A percentile compares a stretch with the other conserved stretches of the same genome.
Conservation (phyloP, 192 early-diverging fungal genomes). For the Gonapodya prolifera region DNA sequence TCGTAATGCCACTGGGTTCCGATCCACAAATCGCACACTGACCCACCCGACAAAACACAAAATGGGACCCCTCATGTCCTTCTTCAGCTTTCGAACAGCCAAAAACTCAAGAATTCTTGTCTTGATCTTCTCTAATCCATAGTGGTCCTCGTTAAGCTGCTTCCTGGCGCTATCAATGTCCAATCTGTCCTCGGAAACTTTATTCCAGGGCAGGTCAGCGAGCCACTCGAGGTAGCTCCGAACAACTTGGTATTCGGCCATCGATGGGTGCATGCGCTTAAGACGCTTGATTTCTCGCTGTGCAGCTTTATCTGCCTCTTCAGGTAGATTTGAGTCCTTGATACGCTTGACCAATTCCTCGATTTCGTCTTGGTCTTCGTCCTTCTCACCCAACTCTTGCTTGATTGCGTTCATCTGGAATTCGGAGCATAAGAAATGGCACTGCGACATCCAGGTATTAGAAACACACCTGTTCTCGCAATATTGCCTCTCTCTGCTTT, state of each 20-base stretch:
- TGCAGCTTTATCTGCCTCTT: slow-evolving; percentile 42
- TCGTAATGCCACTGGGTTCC: background rate
- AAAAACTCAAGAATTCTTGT: slow-evolving; percentile 70
- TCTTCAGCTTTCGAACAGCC: slow-evolving; percentile 64
- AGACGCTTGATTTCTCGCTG: slow-evolving; percentile 53
- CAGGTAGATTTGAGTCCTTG: slow-evolving; percentile 40
- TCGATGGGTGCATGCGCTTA: slow-evolving; percentile 53
- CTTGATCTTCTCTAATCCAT: slow-evolving; percentile 69
- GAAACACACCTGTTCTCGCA: slow-evolving; percentile 56
- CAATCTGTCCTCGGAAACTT: slow-evolving; percentile 38
- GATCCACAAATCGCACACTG: slow-evolving; percentile 18
- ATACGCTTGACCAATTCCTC: slow-evolving; percentile 39
- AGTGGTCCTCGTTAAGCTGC: slow-evolving; percentile 69
- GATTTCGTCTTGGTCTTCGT: slow-evolving; percentile 59
- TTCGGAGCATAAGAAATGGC: background rate
- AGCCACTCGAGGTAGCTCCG: slow-evolving; percentile 68
- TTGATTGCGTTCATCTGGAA: slow-evolving; percentile 62
- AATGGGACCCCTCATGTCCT: slow-evolving; percentile 64
- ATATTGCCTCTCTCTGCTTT: slow-evolving; percentile 67
- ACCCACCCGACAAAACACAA: slow-evolving; percentile 50
- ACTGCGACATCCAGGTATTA: slow-evolving; percentile 2
- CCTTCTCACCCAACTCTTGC: slow-evolving; percentile 59
- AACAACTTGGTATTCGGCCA: slow-evolving; percentile 65
- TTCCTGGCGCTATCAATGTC: slow-evolving; percentile 51
- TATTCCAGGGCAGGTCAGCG: slow-evolving; percentile 63